Conservation (phyloP, 2,329 filamentous ascomycete species). For the Aspergillus phoenicis region DNA sequence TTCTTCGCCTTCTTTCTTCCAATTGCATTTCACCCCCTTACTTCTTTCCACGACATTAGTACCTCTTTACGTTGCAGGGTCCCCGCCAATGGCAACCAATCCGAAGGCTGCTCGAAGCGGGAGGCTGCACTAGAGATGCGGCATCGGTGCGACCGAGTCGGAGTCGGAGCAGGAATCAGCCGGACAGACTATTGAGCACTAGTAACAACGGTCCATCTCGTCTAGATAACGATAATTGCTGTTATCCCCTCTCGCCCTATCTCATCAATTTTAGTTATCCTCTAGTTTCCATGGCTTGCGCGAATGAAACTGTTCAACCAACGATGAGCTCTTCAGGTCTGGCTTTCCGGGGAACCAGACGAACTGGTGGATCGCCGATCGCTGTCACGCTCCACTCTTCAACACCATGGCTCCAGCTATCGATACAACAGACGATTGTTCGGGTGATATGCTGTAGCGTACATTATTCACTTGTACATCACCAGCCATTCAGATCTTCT, state of each 20-base stretch:
- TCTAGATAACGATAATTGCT: not conserved
- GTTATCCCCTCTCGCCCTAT: not conserved
- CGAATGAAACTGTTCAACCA: not conserved
- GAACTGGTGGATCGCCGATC: not conserved
- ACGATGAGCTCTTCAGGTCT: not conserved
- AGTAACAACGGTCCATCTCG: not conserved
- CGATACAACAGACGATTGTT: no score
- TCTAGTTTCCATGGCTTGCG: not conserved
- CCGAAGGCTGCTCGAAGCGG: not conserved
- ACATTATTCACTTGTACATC: no score
- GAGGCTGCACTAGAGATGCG: not conserved
- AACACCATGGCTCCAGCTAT: not conserved
- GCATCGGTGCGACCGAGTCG: not conserved
- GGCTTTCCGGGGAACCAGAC: not conserved
- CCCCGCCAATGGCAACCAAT: not conserved
- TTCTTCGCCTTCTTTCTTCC: no score
- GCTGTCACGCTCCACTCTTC: not conserved
- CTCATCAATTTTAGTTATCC: not conserved
- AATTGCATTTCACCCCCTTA: no score
- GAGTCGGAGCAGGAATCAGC: slow-evolving; percentile 11
- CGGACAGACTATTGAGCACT: no score
- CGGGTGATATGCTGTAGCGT: no score
- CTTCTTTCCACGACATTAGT: no score
- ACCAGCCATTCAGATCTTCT: no score
- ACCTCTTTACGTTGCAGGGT: not conserved